phyloP scores from a whole-genome alignment of 495 filamentous ascomycete species.

The Sphaerosporella brunnea region DNA sequence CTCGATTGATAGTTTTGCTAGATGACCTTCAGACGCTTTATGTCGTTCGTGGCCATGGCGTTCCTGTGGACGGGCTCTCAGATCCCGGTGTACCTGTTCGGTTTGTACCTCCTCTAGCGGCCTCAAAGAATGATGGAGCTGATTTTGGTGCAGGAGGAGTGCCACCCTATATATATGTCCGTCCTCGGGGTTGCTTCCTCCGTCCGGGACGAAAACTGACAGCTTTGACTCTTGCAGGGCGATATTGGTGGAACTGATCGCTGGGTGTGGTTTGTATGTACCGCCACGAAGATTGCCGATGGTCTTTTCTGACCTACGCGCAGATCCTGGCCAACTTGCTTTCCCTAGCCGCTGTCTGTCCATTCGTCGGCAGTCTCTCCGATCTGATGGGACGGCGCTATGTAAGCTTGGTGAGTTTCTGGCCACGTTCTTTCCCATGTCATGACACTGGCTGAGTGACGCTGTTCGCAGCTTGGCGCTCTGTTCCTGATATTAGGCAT shows the following conservation, averaged over 20 bases:
- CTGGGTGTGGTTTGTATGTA: constrained; percentile 51
- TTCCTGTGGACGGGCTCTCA: constrained; percentile 5
- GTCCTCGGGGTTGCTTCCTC: too few species aligned
- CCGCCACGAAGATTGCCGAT: background rate
- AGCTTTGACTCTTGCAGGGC: constrained; percentile 2
- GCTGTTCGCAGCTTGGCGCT: constrained; percentile 29
- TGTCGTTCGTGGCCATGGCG: constrained; percentile 5
- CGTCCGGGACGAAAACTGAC: background rate
- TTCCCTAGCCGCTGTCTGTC: constrained; percentile 47
- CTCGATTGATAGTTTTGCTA: background rate
- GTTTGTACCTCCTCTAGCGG: too few species aligned
- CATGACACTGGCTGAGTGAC: background rate
- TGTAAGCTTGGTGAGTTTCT: constrained; percentile 35
- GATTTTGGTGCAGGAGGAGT: constrained; percentile 36
- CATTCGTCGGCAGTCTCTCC: constrained; percentile 54
- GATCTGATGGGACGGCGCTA: constrained; percentile 51
- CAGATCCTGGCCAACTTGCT: constrained; percentile 41
- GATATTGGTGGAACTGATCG: constrained; percentile 47
- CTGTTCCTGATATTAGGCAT: constrained; percentile 45
- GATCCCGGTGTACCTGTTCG: constrained; percentile 4
- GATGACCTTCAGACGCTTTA: constrained; percentile 3
- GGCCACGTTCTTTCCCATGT: background rate
- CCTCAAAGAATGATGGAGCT: too few species aligned
- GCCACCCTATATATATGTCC: constrained; percentile 43
- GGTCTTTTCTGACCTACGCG: background rate